Conservation (phyloP, 1,284 basidiomycete genomes). For the Marasmius fiardii region DNA sequence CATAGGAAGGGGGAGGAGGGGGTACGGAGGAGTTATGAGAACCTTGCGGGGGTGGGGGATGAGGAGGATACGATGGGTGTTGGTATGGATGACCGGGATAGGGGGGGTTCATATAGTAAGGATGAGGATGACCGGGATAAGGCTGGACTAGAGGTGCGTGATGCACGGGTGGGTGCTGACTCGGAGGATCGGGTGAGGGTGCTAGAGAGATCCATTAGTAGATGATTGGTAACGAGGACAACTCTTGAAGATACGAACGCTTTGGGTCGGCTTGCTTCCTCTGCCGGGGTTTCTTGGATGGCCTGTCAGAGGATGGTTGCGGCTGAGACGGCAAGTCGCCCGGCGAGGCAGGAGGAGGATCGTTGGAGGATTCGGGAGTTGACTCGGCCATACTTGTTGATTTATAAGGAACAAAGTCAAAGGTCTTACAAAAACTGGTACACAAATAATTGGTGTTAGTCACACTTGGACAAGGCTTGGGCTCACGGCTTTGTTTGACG, state of each 20-base stretch:
- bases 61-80: slow-evolving; percentile 34
- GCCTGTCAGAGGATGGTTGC: slow-evolving; percentile 29
- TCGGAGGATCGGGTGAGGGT: slow-evolving; percentile 25
- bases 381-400: slow-evolving; percentile 33
- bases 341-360: slow-evolving; percentile 17
- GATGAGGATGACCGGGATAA: slow-evolving; percentile 39
- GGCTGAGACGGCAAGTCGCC: slow-evolving; percentile 31
- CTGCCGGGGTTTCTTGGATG: slow-evolving; percentile 44
- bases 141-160: slow-evolving; percentile 48
- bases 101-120: slow-evolving; percentile 55
- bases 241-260: slow-evolving; percentile 17
- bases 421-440: slow-evolving; percentile 1
- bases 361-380: slow-evolving; percentile 25
- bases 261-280: slow-evolving; percentile 36
- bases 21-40: slow-evolving; percentile 41
- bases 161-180: slow-evolving; percentile 21
- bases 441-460: neutral
- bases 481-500: no score
- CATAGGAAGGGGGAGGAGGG: slow-evolving; percentile 42
- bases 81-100: slow-evolving; percentile 60
- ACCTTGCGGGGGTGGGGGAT: slow-evolving; percentile 38
- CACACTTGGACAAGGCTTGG: no score
- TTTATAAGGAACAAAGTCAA: slow-evolving; percentile 1
- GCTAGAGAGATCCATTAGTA: slow-evolving; percentile 14
- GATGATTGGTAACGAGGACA: slow-evolving; percentile 19